Base-by-base conservation (phyloP, 1,284 basidiomycete species). In the Xerocomus cyaneibrunnescens region DNA sequence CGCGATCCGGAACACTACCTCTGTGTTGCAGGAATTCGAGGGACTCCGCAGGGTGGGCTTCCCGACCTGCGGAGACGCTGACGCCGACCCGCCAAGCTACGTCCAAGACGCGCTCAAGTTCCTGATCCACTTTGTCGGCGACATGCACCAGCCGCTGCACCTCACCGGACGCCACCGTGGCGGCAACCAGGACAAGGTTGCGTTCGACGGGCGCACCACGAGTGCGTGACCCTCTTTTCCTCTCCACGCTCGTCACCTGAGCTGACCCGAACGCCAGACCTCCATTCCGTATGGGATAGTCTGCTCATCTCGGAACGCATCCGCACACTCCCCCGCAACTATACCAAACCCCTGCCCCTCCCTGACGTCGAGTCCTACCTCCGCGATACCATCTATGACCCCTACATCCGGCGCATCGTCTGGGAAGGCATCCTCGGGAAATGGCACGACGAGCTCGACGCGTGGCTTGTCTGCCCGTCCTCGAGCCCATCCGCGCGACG, bases 61-160 rank as follows among this genome's bases (percentile, higher is more conserved):
- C 48, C 59, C 10, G 36, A 13, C 57, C 19, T 27, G 1, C 16
- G 16, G 7, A 7, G 43, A 8, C 17, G 39, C 37, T 39, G 57
- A 60, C 35, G 50, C 61, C 40, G 57, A 67, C 30, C 50, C 60
- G 1, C 59, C 62, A 0, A 31, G 42, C n/a, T 55, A 67, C 58
- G 57, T 62, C 23, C 51, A 59, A 21, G 62, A 62, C 7, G 89
- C 92, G 2, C 76, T 96, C 63, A 89, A 92, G 66, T 97, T 96
- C 75, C 74, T 98, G 44, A 81, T 94, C 32, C 94, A 98, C 67
- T 94, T 93, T 57, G 55, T 95, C 9, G 94, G 94, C 0, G 94
- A 97, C 65, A 76, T 95, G 76, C 94, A 96, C 64, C 87, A 89
- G 79, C 94, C 94, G 9, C 74, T 97, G 45, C 94, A 98, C 68